Base-by-base conservation (phyloP, 2,329 filamentous ascomycete genomes). In the Coniochaeta ligniaria region DNA sequence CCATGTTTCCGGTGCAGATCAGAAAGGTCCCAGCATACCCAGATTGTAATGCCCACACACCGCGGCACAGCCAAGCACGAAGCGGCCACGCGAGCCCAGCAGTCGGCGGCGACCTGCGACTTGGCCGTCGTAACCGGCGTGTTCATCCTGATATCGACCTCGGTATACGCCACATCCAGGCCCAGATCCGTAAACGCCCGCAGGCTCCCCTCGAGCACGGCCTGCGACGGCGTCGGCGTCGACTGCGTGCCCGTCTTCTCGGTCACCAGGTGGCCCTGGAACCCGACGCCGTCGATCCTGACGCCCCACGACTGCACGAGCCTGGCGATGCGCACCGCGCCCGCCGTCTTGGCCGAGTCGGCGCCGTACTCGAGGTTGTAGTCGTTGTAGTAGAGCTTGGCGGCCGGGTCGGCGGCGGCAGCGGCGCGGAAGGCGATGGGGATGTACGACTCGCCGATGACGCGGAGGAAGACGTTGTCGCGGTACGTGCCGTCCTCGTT, bases 361-460 rank as follows among this genome's bases (percentile, higher is more conserved):
- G 66, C 66, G 9, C 70, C 66, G 3, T 66, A 71, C 65, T 82
- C 80, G 56, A 81, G 77, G 62, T 77, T 78, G 70, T 83, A 62
- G 55, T 62, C 60, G 68, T 83, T 83, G 71, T 80, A 80, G 68
- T 80, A 84, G 7, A 85, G 72, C 68, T 80, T 82, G 2, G 78
- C 77, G 6, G 70, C 67, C 0, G 78, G 76, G 45, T 78, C 76
- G 0, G 78, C 78, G 17, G 75, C 75, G 22, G 75, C 74, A 0
- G 79, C 76, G 14, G 79, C 75, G 2, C 70, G 68, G 70, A 84
- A 83, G 3, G 81, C 80, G 57, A 80, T 75, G 20, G 75, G 73
- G 59, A 84, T 76, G 68, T 81, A 84, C 3, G 72, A 71, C 20
- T 75, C 73, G n/a, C 81, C 81, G 8, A 83, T 74, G 35, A 75